phyloP scores from a whole-genome alignment of 192 early-diverging fungal species.

The Backusella australiensis region DNA sequence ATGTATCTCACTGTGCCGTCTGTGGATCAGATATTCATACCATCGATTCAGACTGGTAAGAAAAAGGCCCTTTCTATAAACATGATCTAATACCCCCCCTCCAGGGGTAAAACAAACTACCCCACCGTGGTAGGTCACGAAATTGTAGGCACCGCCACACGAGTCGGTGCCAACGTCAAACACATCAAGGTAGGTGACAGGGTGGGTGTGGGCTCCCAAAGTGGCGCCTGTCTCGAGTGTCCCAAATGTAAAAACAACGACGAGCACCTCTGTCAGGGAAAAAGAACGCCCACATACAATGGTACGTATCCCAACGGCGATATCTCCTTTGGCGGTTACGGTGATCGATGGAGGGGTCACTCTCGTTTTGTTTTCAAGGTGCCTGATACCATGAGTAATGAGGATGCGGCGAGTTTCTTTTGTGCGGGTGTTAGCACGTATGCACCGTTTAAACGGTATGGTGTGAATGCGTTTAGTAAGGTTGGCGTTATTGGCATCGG shows the following conservation, averaged over 20 bases:
- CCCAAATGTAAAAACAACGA: slow-evolving; percentile 35
- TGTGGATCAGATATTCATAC: slow-evolving; percentile 79
- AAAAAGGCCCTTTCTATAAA: too few relatives aligned
- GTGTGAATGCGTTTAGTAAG: slow-evolving; percentile 38
- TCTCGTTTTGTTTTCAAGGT: slow-evolving; percentile 63
- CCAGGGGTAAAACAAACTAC: slow-evolving; percentile 21
- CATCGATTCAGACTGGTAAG: slow-evolving; percentile 41
- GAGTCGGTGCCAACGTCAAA: slow-evolving; percentile 36
- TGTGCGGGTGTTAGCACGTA: slow-evolving; percentile 71
- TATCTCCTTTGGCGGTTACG: slow-evolving; percentile 44
- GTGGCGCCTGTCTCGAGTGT: slow-evolving; percentile 48
- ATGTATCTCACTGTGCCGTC: slow-evolving; percentile 64
- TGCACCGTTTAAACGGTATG: slow-evolving; percentile 43
- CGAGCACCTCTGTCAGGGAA: slow-evolving; percentile 43
- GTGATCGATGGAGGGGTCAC: slow-evolving; percentile 45
- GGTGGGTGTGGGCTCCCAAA: slow-evolving; percentile 63
- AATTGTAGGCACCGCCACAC: slow-evolving; percentile 44
- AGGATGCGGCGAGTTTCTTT: slow-evolving; percentile 67
- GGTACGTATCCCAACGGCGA: slow-evolving; percentile 37
- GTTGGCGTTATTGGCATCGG: slow-evolving; percentile 46
- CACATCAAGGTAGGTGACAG: slow-evolving; percentile 47
- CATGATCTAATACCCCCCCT: too few relatives aligned
- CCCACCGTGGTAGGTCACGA: slow-evolving; percentile 56
- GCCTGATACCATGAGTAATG: slow-evolving; percentile 47
- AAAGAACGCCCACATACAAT: slow-evolving; percentile 49